Evolutionary conservation across 495 filamentous ascomycete genomes (phyloP).

Genomic region (Daldinia grandis): DNA sequence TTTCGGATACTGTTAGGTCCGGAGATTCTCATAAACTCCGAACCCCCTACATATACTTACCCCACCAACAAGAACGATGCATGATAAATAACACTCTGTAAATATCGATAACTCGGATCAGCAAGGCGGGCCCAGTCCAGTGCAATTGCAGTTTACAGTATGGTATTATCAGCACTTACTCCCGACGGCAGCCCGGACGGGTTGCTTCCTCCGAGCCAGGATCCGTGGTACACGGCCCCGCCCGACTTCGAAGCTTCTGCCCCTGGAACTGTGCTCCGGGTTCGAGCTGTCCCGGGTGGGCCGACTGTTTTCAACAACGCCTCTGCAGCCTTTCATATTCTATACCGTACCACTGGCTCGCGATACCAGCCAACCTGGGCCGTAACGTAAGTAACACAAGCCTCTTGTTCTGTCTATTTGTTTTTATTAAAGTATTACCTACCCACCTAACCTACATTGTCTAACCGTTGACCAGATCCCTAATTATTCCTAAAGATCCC

Average conservation of each 20-base stretch:
- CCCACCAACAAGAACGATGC: neutral
- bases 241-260: constrained; percentile 45
- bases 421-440: neutral
- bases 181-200: constrained; percentile 2
- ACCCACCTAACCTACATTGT: neutral
- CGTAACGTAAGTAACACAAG: constrained; percentile 49
- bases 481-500: constrained; percentile 52
- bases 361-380: constrained; percentile 53
- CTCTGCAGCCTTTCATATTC: constrained; percentile 45
- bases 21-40: neutral
- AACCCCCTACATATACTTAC: neutral
- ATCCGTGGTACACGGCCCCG: constrained; percentile 58
- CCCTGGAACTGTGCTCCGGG: constrained; percentile 55
- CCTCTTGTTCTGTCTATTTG: neutral
- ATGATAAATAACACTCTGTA: neutral
- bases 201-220: constrained; percentile 45
- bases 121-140: neutral
- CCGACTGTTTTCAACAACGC: constrained; percentile 7
- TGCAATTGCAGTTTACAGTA: neutral
- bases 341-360: constrained; percentile 59
- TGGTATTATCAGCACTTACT: neutral
- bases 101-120: neutral
- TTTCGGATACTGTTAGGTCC: neutral
- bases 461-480: constrained; percentile 28
- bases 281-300: constrained; percentile 51